Evolutionary conservation across 345 rosid species (phyloP), one percentile per base, ranked within the genome.

Genomic region (Dovyalis caffra): DNA sequence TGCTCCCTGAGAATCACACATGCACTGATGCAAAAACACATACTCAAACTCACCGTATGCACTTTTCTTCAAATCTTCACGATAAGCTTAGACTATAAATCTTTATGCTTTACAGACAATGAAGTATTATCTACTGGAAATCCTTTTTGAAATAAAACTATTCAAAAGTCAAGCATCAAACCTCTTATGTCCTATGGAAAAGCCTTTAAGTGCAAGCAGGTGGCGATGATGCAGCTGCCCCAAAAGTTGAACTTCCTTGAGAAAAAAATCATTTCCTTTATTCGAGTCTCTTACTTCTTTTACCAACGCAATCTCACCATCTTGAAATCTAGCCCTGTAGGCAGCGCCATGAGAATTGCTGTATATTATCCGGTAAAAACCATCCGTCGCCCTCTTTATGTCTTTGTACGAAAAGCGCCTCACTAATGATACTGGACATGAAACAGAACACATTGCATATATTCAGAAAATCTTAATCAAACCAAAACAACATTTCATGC

Each of bases 191-290:
- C 94, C 99, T 3, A 75, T 74, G 76, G 89, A 90, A 81, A 91
- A 95, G 3, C 99, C 99, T 11, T 66, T 83, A 49, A 95, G 97
- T 6, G 97, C 81, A 79, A 95, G 97, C 81, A 95, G 85, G 78
- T 95, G 96, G 69, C 98, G 98, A 75, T 95, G 99, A 74, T 91
- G 98, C 86, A 95, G 83, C 32, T 90, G 88, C 57, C 89, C 93
- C 83, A 93, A 69, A 71, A 87, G 87, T 60, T 87, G 91, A 26
- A 93, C 94, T 86, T 92, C 94, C 81, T 78, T 84, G 61, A 83
- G 79, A 60, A 95, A 95, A 69, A 57, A 74, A 47, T 88, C 91
- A 21, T 89, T 81, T 26, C 80, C 87, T 70, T 84, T 80, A 64
- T 86, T 76, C 16, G 86, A 78, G 74, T 79, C 83, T 71, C 74